These are phyloP conservation scores for Cyberlindnera xishuangbannaensis DNA, from an alignment of 805 yeast species.

Conservation along the genomic window DNA sequence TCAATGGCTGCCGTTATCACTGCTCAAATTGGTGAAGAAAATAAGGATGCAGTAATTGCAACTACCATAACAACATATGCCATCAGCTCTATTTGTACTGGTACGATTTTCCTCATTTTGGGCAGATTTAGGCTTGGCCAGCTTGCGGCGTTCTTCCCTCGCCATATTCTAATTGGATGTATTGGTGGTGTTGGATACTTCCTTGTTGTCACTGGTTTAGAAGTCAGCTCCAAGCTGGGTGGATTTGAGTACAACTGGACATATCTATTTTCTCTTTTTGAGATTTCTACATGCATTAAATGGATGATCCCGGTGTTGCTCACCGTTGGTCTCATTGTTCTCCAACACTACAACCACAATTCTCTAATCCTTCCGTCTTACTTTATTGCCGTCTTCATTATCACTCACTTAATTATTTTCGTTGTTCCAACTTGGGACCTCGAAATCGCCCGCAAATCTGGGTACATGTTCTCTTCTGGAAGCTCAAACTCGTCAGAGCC, in stretches of 20 bases:
- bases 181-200: slow-evolving; percentile 98
- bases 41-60: slow-evolving; percentile 54
- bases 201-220: slow-evolving; percentile 82
- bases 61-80: slow-evolving; percentile 88
- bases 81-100: slow-evolving; percentile 78
- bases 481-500: slow-evolving; percentile 44
- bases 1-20: slow-evolving; percentile 80
- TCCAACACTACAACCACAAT: slow-evolving; percentile 57
- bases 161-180: slow-evolving; percentile 94
- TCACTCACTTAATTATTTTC: slow-evolving; percentile 65
- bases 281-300: slow-evolving; percentile 42
- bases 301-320: slow-evolving; percentile 70
- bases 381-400: slow-evolving; percentile 62
- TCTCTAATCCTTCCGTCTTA: slow-evolving; percentile 77
- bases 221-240: slow-evolving; percentile 78
- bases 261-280: slow-evolving; percentile 45
- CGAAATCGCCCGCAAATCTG: slow-evolving; percentile 54
- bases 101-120: slow-evolving; percentile 65
- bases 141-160: slow-evolving; percentile 89
- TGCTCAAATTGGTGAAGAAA: slow-evolving; percentile 44
- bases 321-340: slow-evolving; percentile 51
- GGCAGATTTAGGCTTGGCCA: slow-evolving; percentile 82
- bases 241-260: slow-evolving; percentile 58
- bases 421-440: slow-evolving; percentile 63
- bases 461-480: slow-evolving; percentile 69